These are phyloP conservation scores for Dothiorella sarmentorum DNA, from an alignment of 2,329 filamentous ascomycete species.

Conservation along the genomic window DNA sequence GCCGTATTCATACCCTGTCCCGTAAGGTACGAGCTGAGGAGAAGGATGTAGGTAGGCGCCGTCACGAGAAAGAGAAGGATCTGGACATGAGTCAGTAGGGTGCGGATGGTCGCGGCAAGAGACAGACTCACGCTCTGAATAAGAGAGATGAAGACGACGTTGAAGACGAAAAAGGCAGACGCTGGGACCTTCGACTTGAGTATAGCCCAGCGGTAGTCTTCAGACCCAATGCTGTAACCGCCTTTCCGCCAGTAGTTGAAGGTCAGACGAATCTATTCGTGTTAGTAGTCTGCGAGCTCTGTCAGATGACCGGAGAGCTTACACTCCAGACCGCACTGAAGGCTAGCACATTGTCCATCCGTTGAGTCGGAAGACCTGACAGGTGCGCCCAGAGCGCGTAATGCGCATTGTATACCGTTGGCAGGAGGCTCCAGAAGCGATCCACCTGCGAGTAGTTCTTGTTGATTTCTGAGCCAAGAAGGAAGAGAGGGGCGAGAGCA, in stretches of 20 bases:
- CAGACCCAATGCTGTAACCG: conserved; percentile 81
- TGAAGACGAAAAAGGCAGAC: conserved; percentile 75
- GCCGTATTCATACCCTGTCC: conserved; percentile 45
- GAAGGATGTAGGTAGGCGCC: conserved; percentile 77
- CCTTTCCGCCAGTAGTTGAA: conserved; percentile 97
- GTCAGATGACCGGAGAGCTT: conserved; percentile 33
- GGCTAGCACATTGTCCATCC: conserved; percentile 68
- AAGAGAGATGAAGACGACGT: conserved; percentile 84
- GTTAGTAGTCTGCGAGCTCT: not conserved
- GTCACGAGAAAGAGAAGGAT: conserved; percentile 76
- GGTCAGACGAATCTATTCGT: conserved; percentile 68
- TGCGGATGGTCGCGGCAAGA: conserved; percentile 5
- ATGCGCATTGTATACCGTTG: conserved; percentile 81
- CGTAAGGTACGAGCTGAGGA: conserved; percentile 67
- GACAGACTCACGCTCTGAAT: conserved; percentile 56
- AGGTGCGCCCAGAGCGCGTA: conserved; percentile 79
- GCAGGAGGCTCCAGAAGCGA: conserved; percentile 84
- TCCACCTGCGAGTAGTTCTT: conserved; percentile 97
- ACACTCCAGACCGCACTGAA: conserved; percentile 78
- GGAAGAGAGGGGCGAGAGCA: conserved; percentile 66
- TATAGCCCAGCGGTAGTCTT: conserved; percentile 92
- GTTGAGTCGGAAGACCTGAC: conserved; percentile 64
- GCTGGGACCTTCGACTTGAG: conserved; percentile 63
- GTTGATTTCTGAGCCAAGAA: conserved; percentile 79
- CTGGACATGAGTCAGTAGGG: conserved; percentile 32